Base-by-base conservation (phyloP, 768 basidiomycete species). In the Xerocomellus amylosporus region DNA sequence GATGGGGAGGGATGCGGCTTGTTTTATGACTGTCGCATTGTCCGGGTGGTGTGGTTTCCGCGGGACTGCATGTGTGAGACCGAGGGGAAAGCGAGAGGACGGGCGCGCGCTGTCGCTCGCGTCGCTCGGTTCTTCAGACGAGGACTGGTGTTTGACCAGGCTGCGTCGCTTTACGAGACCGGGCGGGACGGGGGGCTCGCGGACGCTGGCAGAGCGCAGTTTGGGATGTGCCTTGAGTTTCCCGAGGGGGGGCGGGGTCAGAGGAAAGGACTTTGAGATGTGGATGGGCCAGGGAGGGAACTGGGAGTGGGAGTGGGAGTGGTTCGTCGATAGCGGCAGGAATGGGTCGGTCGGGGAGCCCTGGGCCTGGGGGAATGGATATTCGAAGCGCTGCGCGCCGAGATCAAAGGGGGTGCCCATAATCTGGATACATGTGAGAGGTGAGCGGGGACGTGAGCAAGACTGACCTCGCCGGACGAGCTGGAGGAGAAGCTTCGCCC, bases 401-500 rank as follows among this genome's bases (percentile, higher is more conserved):
- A 69, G 62, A 63, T 72, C 69, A 49, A 71, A 71, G 9, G 69
- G 69, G 0, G 69, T 71, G 45, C 69, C 60, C 55, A 72, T 65
- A 51, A 71, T 72, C 69, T 71, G 49, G 24, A 24, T 24, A 24
- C 24, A 24, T 6, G 38, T 15, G 15, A 26, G 14, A 28, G 10
- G 13, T 19, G 15, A 36, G 34, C 15, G 34, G 34, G 15, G 14
- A 14, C 6, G 34, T 2, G 14, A 14, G 15, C 34, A 19, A 2
- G 48, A 64, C 68, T 49, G 58, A 70, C 69, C 70, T 70, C 70
- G 56, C 64, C 43, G 28, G 69, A 72, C 0, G 69, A 70, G 49
- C 51, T 64, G 28, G 69, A 66, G 12, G 69, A 70, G 30, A 70
- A 8, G 46, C 70, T 71, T 47, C 60, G 52, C 13, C 68, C 68